Base-by-base conservation (phyloP, 345 rosid genomes). In the Eucalyptus caleyi region DNA sequence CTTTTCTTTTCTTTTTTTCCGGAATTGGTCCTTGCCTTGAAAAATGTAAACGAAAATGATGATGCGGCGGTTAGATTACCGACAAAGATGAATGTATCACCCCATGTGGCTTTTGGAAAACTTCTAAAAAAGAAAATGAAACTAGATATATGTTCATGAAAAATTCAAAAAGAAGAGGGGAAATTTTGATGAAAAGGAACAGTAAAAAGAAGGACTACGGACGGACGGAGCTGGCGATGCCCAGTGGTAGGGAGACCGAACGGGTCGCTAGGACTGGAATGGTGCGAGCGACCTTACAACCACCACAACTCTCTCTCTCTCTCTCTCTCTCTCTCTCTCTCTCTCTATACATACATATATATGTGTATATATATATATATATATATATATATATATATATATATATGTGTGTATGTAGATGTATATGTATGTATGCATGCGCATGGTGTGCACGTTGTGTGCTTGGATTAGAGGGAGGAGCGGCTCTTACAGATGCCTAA, bases 281-380 rank as follows among this genome's bases (percentile, higher is more conserved):
- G 23, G 40, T 32, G 80, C 11, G 34, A n/a, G 40, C 40, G 40
- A 32, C 11, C 40, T 32, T 32, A 67, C 40, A 13, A 30, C 72
- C 72, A 62, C 72, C 72, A 30, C 69, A 30, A 6, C 32, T 60
- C 69, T 60, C 32, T 60, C 69, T 60, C 67, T 60, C 67, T 60
- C 32, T 56, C 27, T 56, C 26, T 56, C 27, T 51, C 53, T 50
- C 53, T 50, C 53, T 50, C 9, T 47, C 50, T 47, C 49, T 47
- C 13, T 45, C 47, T 45, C 3, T 10, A 45, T 9, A 45, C 9
- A 45, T 37, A 50, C 2, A 16, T 19, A 21, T 54, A 21, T 19
- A 2, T 8, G 9, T 45, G 1, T 45, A 44, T 54, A 0, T 50
- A 7, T 53, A 0, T 53, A 2, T 54, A 0, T 54, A 8, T 23